Conservation (phyloP, 148 eudicot species). For the Rhododendron simsii region DNA sequence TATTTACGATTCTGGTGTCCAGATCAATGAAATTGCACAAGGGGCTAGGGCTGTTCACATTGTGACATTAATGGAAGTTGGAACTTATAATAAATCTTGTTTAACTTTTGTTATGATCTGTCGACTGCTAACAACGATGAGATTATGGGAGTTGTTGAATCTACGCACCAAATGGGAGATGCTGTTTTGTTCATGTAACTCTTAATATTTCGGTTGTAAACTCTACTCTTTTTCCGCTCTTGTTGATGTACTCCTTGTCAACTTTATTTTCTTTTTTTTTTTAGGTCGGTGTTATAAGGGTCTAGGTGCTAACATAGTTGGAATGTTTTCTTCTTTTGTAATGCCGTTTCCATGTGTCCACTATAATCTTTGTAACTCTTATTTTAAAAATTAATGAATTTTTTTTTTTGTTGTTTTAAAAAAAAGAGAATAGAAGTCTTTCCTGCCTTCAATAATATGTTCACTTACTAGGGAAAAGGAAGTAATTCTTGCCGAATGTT, state of each 20-base stretch:
- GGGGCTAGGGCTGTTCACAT: constrained; percentile 41
- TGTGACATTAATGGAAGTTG: constrained; percentile 35
- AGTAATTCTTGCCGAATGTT: background rate
- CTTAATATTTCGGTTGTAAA: too few relatives aligned
- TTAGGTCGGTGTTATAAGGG: too few relatives aligned
- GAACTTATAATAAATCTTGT: constrained; percentile 19
- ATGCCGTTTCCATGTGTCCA: background rate
- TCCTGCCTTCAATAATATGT: background rate
- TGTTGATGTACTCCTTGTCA: too few relatives aligned
- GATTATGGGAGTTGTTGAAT: too few relatives aligned
- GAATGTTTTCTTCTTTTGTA: background rate
- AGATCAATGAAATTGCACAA: constrained; percentile 47
- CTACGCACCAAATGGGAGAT: too few relatives aligned
- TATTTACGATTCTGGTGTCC: constrained; percentile 35
- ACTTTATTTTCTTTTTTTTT: background rate
- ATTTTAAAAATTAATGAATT: too few relatives aligned
- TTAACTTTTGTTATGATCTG: background rate
- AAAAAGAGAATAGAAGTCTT: background rate
- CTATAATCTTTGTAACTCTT: background rate
- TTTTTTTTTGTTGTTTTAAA: too few relatives aligned
- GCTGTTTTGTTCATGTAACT: too few relatives aligned
- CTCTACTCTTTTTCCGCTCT: background rate
- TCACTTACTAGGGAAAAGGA: background rate
- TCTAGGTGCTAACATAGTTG: background rate
- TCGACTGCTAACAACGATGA: too few relatives aligned